phyloP scores from a whole-genome alignment of 306 rosid genomes.

The Prunus fruticosa region DNA sequence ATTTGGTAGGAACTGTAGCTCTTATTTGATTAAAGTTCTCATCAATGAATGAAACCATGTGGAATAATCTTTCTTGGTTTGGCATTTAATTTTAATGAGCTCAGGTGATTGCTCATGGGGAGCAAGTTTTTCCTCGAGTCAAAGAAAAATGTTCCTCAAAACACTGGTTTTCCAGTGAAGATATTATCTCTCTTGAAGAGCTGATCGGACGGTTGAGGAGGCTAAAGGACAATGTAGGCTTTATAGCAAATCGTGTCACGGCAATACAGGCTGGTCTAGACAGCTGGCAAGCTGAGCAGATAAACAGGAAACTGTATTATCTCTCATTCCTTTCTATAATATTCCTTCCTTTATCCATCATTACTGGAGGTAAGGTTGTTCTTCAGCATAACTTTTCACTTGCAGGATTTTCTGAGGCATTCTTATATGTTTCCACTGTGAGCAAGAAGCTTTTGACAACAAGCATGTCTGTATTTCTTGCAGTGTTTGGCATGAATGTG shows the following conservation, averaged over 20 bases:
- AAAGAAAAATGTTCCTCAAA: conserved; percentile 87
- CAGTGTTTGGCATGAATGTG: conserved; percentile 98
- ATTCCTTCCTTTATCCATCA: conserved; percentile 85
- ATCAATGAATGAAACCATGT: conserved; percentile 12
- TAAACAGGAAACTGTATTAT: conserved; percentile 85
- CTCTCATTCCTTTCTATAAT: conserved; percentile 85
- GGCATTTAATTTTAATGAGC: conserved; percentile 19
- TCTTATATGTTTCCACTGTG: background rate
- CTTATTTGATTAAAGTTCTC: conserved; percentile 1
- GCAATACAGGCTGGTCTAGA: conserved; percentile 94
- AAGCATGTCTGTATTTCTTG: conserved; percentile 13
- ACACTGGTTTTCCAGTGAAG: conserved; percentile 73
- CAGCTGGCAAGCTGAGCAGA: conserved; percentile 95
- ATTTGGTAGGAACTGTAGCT: background rate
- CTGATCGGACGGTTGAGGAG: conserved; percentile 77
- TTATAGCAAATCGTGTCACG: conserved; percentile 80
- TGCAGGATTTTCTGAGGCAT: conserved; percentile 1
- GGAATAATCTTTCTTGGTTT: conserved; percentile 17
- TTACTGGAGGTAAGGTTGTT: conserved; percentile 71
- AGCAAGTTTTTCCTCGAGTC: conserved; percentile 89
- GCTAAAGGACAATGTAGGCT: conserved; percentile 91
- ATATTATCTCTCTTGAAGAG: conserved; percentile 73
- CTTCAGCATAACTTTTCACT: background rate
- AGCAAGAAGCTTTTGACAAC: background rate
- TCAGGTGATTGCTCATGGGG: conserved; percentile 89